These are phyloP conservation scores for Rhododendron ferrugineum DNA, from an alignment of 148 eudicot genomes.

Conservation along the genomic window DNA sequence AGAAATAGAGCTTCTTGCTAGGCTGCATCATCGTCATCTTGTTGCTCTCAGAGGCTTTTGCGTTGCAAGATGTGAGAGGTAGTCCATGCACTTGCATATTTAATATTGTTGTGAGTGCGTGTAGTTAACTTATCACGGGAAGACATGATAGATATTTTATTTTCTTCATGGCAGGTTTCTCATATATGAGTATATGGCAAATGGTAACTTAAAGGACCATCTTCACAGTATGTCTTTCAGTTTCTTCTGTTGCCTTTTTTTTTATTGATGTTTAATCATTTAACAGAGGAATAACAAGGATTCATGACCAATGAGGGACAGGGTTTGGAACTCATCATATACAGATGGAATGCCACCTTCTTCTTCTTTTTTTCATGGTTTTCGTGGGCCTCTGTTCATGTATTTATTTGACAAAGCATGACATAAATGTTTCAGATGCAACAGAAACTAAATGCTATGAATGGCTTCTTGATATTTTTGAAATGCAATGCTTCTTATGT, in stretches of 20 bases:
- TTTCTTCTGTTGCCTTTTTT: conserved; percentile 1
- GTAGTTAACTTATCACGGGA: not conserved
- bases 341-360: not conserved
- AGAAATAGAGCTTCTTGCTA: conserved; percentile 90
- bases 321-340: not conserved
- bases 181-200: conserved; percentile 81
- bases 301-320: not conserved
- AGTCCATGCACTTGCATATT: not conserved
- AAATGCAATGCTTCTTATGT: conserved; percentile 13
- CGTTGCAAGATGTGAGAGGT: conserved; percentile 73
- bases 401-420: not conserved
- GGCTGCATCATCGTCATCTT: conserved; percentile 96
- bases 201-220: conserved; percentile 96
- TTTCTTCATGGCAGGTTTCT: conserved; percentile 64
- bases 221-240: conserved; percentile 64
- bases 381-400: not conserved
- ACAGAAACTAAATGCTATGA: not conserved
- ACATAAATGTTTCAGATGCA: not conserved
- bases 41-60: conserved; percentile 91
- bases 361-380: not conserved
- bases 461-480: not conserved
- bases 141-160: not conserved
- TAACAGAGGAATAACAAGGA: not conserved
- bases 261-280: too few relatives aligned
- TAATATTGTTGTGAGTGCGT: not conserved